Evolutionary conservation across 2,329 filamentous ascomycete genomes (phyloP).

Genomic region (Xylaria sp.): DNA sequence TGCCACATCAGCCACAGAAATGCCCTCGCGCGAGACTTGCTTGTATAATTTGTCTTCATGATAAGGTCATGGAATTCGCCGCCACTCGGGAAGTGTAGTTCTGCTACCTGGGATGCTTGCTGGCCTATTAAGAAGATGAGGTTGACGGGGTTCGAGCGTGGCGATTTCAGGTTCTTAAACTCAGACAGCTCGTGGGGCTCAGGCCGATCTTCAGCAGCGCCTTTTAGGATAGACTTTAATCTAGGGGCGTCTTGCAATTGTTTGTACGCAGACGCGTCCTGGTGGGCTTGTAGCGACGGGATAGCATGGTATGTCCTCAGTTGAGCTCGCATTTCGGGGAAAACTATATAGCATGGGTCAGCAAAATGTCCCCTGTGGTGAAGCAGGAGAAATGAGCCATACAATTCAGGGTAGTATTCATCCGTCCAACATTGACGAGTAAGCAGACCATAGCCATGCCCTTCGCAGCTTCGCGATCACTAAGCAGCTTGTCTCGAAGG

Average conservation of each 20-base stretch:
- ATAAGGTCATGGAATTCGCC: constrained; percentile 96
- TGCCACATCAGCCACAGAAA: constrained; percentile 99
- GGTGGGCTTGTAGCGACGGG: constrained; percentile 91
- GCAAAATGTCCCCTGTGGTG: constrained; percentile 6
- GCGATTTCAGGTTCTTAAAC: constrained; percentile 73
- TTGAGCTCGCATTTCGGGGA: constrained; percentile 98
- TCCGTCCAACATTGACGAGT: constrained; percentile 94
- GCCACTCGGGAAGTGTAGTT: constrained; percentile 86
- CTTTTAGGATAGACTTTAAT: constrained; percentile 96
- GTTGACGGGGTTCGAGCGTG: constrained; percentile 95
- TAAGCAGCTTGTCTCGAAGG: constrained; percentile 93
- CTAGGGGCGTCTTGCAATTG: constrained; percentile 96
- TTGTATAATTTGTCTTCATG: constrained; percentile 87
- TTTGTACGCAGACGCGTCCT: constrained; percentile 96
- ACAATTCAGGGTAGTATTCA: constrained; percentile 99
- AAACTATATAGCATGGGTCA: constrained; percentile 65
- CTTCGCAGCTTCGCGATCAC: constrained; percentile 89
- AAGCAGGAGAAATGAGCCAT: constrained; percentile 50
- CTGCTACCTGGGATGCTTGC: constrained; percentile 89
- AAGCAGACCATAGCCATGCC: constrained; percentile 99
- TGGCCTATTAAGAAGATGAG: constrained; percentile 94
- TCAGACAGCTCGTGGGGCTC: constrained; percentile 88
- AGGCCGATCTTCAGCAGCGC: constrained; percentile 87
- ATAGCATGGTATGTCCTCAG: constrained; percentile 98
- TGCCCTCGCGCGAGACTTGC: constrained; percentile 82